Conservation (phyloP, 1,284 basidiomycete species). For the Apiotrichum siamense region DNA sequence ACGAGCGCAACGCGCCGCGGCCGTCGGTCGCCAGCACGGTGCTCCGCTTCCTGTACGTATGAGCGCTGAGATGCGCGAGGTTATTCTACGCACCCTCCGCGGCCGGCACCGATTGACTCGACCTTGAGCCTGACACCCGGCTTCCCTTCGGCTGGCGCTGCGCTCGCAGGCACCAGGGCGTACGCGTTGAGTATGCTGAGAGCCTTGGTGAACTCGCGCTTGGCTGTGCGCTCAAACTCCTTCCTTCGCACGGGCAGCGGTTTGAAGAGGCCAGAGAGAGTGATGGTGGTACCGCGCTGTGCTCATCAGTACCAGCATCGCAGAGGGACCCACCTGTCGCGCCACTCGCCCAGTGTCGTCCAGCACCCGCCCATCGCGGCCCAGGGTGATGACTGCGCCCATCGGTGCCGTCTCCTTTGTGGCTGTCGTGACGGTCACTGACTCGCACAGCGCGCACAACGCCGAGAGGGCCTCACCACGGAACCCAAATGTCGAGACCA, state of each 20-base stretch:
- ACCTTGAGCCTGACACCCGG: constrained; percentile 67
- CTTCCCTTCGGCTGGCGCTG: constrained; percentile 43
- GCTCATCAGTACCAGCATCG: constrained; percentile 37
- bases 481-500: constrained; percentile 85
- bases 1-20: constrained; percentile 56
- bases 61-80: background rate
- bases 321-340: constrained; percentile 61
- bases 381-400: constrained; percentile 70
- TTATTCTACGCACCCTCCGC: constrained; percentile 57
- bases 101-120: constrained; percentile 51
- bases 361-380: constrained; percentile 57
- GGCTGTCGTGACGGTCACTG: constrained; percentile 65
- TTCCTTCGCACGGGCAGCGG: constrained; percentile 85
- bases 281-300: constrained; percentile 82
- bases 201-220: constrained; percentile 85
- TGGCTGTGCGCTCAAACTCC: constrained; percentile 82
- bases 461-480: constrained; percentile 93
- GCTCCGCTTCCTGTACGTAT: constrained; percentile 57
- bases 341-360: constrained; percentile 58
- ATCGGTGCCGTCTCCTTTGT: constrained; percentile 65
- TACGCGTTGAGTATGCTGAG: constrained; percentile 78
- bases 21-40: constrained; percentile 71
- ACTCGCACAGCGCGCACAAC: constrained; percentile 75
- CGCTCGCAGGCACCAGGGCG: constrained; percentile 65
- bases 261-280: constrained; percentile 67